These are phyloP conservation scores for Dillenia suffruticosa DNA, from an alignment of 164 flowering plant genomes.

Conservation along the genomic window DNA sequence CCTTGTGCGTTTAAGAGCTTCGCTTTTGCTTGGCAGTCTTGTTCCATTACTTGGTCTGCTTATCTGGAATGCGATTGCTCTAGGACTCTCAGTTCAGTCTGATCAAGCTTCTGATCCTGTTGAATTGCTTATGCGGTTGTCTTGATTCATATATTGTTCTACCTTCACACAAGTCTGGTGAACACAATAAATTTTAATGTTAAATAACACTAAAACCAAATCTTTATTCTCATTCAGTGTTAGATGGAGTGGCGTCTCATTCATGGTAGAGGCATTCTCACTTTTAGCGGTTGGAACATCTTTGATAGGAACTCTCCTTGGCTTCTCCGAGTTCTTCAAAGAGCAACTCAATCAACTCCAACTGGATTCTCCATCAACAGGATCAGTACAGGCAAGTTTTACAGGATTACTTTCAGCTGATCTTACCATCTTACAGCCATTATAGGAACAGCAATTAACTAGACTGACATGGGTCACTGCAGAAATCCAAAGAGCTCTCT, in stretches of 20 bases:
- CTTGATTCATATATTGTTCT: neutral
- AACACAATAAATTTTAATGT: no score
- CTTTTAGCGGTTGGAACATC: conserved; percentile 82
- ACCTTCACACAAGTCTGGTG: no score
- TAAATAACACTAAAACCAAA: neutral
- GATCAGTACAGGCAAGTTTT: conserved; percentile 16
- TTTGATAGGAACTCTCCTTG: conserved; percentile 56
- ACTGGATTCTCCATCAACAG: conserved; percentile 12
- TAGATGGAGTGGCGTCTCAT: conserved; percentile 47
- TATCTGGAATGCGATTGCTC: conserved; percentile 67
- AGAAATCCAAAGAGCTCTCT: conserved; percentile 2
- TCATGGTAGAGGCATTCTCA: conserved; percentile 68
- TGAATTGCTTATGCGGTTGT: conserved; percentile 62
- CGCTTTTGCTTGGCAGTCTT: conserved; percentile 58
- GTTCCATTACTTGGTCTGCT: conserved; percentile 64
- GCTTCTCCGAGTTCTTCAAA: conserved; percentile 62
- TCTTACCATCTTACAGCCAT: no score
- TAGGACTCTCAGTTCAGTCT: conserved; percentile 42
- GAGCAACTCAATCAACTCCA: conserved; percentile 50
- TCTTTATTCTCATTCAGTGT: conserved; percentile 23
- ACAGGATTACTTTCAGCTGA: neutral
- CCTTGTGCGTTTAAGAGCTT: conserved; percentile 44
- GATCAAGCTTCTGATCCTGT: conserved; percentile 51
- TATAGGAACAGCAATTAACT: neutral
- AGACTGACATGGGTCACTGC: neutral